Base-by-base conservation (phyloP, 148 eudicot genomes). In the Rhododendron molle region DNA sequence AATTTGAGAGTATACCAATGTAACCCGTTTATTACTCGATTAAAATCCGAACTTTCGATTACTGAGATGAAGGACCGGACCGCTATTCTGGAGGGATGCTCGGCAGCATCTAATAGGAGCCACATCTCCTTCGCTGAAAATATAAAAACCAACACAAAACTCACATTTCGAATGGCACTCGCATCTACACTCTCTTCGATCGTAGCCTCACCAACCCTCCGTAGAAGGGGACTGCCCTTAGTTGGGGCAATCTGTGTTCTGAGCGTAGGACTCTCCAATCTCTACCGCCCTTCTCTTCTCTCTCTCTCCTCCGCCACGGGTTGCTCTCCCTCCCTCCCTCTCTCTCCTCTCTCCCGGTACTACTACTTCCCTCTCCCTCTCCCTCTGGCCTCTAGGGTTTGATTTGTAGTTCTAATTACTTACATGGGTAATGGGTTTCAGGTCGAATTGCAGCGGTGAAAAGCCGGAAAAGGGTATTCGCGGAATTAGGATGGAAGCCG, bases 221-320 rank as follows among this genome's bases (percentile, higher is more conserved):
- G 95, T 83, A 91, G 95, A n/a, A 67, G 73, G 5, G 90, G 93
- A 30, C 73, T 96, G 26, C 99, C 99, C 28, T 82, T 96, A 10
- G 94, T 95, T 2, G 98, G 99, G 73, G 98, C 97, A 0, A 89
- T 96, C 82, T 96, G 99, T 58, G 86, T 96, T 23, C 93, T 96
- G n/a, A 91, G 90, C 77, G 88, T 96, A 0, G 97, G 99, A 7
- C 50, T 96, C 84, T 91, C 93, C 89, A 91, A 88, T 82, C 87
- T 95, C 86, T 87, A 80, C 85, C 84, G 92, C 83, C 84, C 93
- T 72, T 79, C 93, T 52, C 80, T 90, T 78, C 78, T 91, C 81
- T 90, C 92, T 87, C 87, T 90, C 80, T 73, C 90, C n/a, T 86
- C 89, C 89, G 92, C 85, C 67, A 86, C 92, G 10, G 83, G 86